A percentile compares a stretch with the other conserved stretches of the same genome.
Conservation (phyloP, 2,329 filamentous ascomycete genomes). For the Epichloe glyceriae region DNA sequence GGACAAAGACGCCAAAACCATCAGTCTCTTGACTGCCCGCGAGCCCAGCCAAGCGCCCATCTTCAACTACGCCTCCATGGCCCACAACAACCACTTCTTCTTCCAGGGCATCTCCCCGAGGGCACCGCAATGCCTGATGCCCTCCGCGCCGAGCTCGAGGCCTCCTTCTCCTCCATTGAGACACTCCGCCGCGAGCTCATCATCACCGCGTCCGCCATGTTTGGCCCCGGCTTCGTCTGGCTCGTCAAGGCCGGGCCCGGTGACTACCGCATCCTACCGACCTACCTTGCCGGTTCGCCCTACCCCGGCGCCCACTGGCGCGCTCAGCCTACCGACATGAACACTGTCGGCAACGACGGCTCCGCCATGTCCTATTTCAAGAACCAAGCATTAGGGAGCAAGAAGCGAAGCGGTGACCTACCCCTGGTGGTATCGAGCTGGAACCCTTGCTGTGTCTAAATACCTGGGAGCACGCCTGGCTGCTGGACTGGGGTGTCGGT, state of each 20-base stretch:
- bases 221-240: constrained; percentile 96
- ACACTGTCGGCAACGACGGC: constrained; percentile 37
- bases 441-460: constrained; percentile 79
- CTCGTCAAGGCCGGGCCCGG: constrained; percentile 49
- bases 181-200: constrained; percentile 71
- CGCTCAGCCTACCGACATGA: constrained; percentile 55
- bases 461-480: constrained; percentile 91
- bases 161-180: constrained; percentile 69
- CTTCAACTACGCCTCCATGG: constrained; percentile 97
- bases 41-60: constrained; percentile 62
- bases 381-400: constrained; percentile 20
- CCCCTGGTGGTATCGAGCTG: constrained; percentile 57
- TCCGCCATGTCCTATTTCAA: constrained; percentile 26
- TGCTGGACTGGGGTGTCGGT: constrained; percentile 62
- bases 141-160: constrained; percentile 48
- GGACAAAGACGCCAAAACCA: constrained; percentile 47
- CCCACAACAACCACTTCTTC: constrained; percentile 82
- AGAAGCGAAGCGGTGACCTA: constrained; percentile 20
- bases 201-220: constrained; percentile 76
- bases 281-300: constrained; percentile 84
- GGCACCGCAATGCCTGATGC: constrained; percentile 39
- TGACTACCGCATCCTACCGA: constrained; percentile 61
- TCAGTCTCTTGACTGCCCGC: constrained; percentile 65
- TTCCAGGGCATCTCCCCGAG: constrained; percentile 42
- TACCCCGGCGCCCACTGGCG: constrained; percentile 78